Evolutionary conservation across 768 basidiomycete genomes (phyloP).

Genomic region (Omphalotus guepiniiformis): DNA sequence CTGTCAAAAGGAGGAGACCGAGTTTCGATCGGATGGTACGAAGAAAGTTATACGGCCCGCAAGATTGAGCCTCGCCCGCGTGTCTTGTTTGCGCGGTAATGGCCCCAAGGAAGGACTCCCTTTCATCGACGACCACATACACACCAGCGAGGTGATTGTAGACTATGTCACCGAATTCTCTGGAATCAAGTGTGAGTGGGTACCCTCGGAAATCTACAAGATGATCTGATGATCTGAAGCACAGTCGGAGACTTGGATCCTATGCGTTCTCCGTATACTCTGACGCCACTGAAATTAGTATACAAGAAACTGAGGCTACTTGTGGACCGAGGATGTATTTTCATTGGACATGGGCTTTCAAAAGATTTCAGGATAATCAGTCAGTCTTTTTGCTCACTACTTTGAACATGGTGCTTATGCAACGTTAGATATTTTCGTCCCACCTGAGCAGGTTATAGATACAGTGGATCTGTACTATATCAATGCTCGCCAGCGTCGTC

Average conservation of each 20-base stretch:
- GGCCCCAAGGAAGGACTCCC: slow-evolving; percentile 78
- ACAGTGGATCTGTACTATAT: slow-evolving; percentile 97
- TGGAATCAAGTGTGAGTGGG: slow-evolving; percentile 79
- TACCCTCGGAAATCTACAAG: no score
- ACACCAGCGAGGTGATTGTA: slow-evolving; percentile 91
- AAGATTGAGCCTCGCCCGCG: slow-evolving; percentile 87
- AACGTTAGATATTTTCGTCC: slow-evolving; percentile 84
- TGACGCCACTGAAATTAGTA: slow-evolving; percentile 95
- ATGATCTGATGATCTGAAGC: slow-evolving; percentile 1
- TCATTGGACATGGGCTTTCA: slow-evolving; percentile 94
- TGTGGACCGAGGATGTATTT: slow-evolving; percentile 93
- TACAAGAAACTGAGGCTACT: slow-evolving; percentile 95
- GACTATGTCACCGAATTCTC: slow-evolving; percentile 98
- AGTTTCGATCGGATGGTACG: slow-evolving; percentile 91
- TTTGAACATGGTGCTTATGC: not conserved
- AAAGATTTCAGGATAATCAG: slow-evolving; percentile 99
- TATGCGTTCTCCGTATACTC: slow-evolving; percentile 72
- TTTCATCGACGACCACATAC: slow-evolving; percentile 98
- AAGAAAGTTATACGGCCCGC: slow-evolving; percentile 91
- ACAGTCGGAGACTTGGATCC: slow-evolving; percentile 92
- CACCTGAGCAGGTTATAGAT: slow-evolving; percentile 92
- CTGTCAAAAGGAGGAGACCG: slow-evolving; percentile 77
- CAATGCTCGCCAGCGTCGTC: slow-evolving; percentile 72
- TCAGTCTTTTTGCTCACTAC: slow-evolving; percentile 33
- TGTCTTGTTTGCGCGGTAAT: slow-evolving; percentile 88